Evolutionary conservation across 1,139 yeast genomes (phyloP), one percentile per base, ranked within the genome.

Genomic region (Debaryomyces sp.): DNA sequence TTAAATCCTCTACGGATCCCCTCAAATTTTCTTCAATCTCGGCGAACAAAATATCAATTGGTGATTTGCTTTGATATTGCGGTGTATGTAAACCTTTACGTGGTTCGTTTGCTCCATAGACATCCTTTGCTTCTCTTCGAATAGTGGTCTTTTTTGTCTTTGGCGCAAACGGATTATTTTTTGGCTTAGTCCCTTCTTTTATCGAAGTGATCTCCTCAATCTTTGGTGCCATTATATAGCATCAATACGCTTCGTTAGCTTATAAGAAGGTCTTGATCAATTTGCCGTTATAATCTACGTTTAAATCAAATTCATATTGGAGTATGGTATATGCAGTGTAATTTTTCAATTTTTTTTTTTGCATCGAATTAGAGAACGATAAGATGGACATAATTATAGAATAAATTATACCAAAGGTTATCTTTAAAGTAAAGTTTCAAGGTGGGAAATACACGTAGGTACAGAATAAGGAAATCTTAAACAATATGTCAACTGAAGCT

Each of bases 51-150:
- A 60, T 47, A 54, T 76, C 81, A 21, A 76, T 57, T 2, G 78
- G 78, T 12, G 66, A 57, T 13, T 62, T 60, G 27, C 70, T 69
- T 4, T 56, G 49, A 39, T 61, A 58, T 33, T 71, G 66, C 0
- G 74, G 75, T 50, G 64, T 61, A 47, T 73, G 63, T 42, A 76
- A 63, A 1, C 79, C 79, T 49, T 67, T 72, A 23, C 66, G 54
- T 23, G 15, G 42, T 15, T 39, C 27, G 12, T 37, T 41, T 26
- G 69, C 67, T n/a, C 37, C 43, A 51, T 75, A 73, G 1, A 71
- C 64, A 23, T 73, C 76, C 32, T 67, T 65, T 0, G 72, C 63
- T 17, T 67, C 63, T 50, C 78, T 57, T 51, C 61, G 59, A 8
- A 74, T 58, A 1, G 78, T 71, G 4, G 63, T 59, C 52, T 63